phyloP scores from a whole-genome alignment of 2,329 filamentous ascomycete genomes.

The Xylogone sp. region DNA sequence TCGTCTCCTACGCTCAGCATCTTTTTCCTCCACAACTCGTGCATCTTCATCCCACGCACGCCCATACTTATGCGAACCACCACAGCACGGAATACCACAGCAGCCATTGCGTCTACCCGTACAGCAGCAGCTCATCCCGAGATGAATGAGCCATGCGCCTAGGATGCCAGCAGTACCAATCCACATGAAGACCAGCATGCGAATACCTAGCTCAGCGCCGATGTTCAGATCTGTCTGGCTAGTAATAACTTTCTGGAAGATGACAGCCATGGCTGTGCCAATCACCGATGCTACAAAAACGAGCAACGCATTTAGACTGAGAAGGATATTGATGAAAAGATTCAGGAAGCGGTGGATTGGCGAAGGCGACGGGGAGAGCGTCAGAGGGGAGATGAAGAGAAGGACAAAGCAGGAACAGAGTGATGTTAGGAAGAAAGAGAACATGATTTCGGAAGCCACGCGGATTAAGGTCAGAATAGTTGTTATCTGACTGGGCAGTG shows the following conservation, averaged over 20 bases:
- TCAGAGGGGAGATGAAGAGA: constrained; percentile 55
- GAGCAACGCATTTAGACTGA: constrained; percentile 49
- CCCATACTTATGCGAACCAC: not conserved
- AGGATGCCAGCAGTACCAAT: constrained; percentile 64
- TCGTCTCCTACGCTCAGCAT: not conserved
- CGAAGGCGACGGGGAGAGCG: constrained; percentile 55
- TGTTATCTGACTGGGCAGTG: constrained; percentile 69
- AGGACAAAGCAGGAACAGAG: constrained; percentile 68
- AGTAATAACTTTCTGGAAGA: constrained; percentile 74
- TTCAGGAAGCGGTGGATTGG: constrained; percentile 45
- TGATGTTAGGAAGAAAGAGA: constrained; percentile 76
- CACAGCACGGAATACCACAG: not conserved
- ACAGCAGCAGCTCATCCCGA: constrained; percentile 76
- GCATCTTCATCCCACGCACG: not conserved
- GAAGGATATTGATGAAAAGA: constrained; percentile 44
- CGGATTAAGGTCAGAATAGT: constrained; percentile 71
- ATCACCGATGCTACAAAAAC: constrained; percentile 68
- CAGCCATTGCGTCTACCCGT: constrained; percentile 10
- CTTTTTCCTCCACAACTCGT: not conserved
- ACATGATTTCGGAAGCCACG: constrained; percentile 80
- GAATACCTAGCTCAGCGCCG: constrained; percentile 58
- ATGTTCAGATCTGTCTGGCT: constrained; percentile 75
- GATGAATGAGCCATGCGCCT: constrained; percentile 69
- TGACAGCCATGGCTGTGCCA: constrained; percentile 78
- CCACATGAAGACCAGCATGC: constrained; percentile 92